Conservation (phyloP, 169 alveolate genomes). For the Fabrea salina region DNA sequence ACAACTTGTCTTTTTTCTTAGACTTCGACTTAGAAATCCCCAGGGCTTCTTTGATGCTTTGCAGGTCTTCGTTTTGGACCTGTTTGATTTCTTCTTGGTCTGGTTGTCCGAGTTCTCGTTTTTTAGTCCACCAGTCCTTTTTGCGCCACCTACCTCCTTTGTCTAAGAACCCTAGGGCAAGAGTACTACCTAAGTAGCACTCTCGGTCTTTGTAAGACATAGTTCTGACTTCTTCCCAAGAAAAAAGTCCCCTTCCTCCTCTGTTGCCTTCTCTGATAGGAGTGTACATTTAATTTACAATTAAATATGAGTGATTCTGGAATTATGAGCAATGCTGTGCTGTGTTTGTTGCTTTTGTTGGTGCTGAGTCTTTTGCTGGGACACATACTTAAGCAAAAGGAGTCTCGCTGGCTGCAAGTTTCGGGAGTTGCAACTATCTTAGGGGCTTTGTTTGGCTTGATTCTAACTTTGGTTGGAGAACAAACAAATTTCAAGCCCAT, state of each 20-base stretch:
- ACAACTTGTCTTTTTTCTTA: not conserved
- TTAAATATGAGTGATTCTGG: not conserved
- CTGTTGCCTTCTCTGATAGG: conserved; percentile 80
- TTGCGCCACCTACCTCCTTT: conserved; percentile 87
- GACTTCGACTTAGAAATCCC: not conserved
- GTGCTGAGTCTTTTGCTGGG: conserved; percentile 1
- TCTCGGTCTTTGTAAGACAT: conserved; percentile 82
- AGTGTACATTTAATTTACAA: conserved; percentile 9
- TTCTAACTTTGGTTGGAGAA: conserved; percentile 23
- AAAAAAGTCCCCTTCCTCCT: conserved; percentile 84
- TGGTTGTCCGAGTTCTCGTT: not conserved
- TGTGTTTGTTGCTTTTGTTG: not conserved
- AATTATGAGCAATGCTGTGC: conserved; percentile 13
- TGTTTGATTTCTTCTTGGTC: not conserved
- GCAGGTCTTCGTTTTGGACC: not conserved
- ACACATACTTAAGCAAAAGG: not conserved
- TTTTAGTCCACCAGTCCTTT: conserved; percentile 69
- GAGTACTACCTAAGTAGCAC: conserved; percentile 81
- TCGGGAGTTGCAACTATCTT: conserved; percentile 4
- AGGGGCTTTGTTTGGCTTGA: not conserved
- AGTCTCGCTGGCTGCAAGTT: not conserved
- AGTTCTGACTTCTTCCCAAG: conserved; percentile 81
- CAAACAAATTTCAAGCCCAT: not conserved
- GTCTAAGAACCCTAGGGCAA: conserved; percentile 77
- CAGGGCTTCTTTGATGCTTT: not conserved